Base-by-base conservation (phyloP, 306 rosid species). In the Lathyrus tuberosus region DNA sequence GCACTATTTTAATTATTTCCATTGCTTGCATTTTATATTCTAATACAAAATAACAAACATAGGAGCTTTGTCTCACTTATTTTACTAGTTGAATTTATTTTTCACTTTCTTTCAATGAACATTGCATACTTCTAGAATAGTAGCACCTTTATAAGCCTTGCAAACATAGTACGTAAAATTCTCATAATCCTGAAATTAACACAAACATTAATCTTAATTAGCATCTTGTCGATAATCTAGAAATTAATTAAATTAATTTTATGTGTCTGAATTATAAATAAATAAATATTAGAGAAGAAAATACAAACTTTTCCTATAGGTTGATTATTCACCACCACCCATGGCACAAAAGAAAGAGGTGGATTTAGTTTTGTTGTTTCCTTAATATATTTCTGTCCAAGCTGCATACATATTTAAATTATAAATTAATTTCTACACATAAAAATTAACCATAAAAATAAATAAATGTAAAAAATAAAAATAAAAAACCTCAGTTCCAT, bases 281-380 rank as follows among this genome's bases (percentile, higher is more conserved):
- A n/a, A 15, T 61, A 60, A 24, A 24, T 1, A 18, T 13, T 20
- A 67, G 28, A 46, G 16, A 37, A 40, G 31, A 69, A 68, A 54
- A 38, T 28, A 67, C 70, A 72, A 40, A 88, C 91, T 18, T 78
- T 52, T 76, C 67, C 78, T 31, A 88, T 62, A 35, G 91, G 84
- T 37, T 82, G 76, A 54, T 88, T 75, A 73, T 84, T 82, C 69
- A 84, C 87, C 42, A 84, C 58, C 68, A 88, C 81, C 95, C 95
- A 86, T 53, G 95, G 95, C 37, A 84, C 65, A 74, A 68, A 69
- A 62, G 67, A 48, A 67, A 8, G 76, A 61, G 75, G 82, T 51
- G 89, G 91, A n/a, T 35, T 14, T 20, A 86, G 86, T 22, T 69
- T 74, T 47, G 79, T 66, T 8, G 70, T 76, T 74, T 82, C 83